Evolutionary conservation across 306 rosid species (phyloP), one percentile per base, ranked within the genome.

Genomic region (Ziziphus jujuba): DNA sequence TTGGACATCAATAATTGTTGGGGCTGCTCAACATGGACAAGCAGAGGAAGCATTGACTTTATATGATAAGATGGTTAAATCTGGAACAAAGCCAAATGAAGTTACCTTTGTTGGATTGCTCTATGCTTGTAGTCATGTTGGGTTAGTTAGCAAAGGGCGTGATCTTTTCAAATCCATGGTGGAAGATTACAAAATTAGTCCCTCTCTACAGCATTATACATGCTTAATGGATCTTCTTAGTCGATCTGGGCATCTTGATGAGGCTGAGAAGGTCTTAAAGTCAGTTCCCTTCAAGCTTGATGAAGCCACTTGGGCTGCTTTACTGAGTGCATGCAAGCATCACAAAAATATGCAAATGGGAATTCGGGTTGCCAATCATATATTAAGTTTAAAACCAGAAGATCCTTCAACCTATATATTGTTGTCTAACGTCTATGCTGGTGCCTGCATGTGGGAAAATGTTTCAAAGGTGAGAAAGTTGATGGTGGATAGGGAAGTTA

Each of bases 1-100:
- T 63, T 92, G 98, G 98, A 92, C 97, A 69, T 92, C 96, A 17
- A 84, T 92, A 38, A 92, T 92, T 36, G 93, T 89, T 28, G 97
- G 96, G 75, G 77, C 69, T 20, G 91, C 97, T 14, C 97, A 89
- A 68, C 91, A 87, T 71, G 97, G 97, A 21, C 77, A 36, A 63
- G 98, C 87, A 15, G 78, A 77, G 78, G 88, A 87, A 68, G 97
- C 97, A 31, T 78, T 92, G 67, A 58, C 79, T 70, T 66, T 87
- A 67, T 87, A 89, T 59, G 87, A 87, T 54, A 70, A 62, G 69
- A 89, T 92, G 98, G 82, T 89, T 76, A 65, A 35, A 33, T 79
- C 78, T 14, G 88, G 89, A 20, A 51, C 73, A 56, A 87, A 76
- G 71, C 96, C 97, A 5, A 92, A 92, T 76, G 92, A 87, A 71